Evolutionary conservation across 2,329 filamentous ascomycete species (phyloP).

Genomic region (Pseudogymnoascus sp.): DNA sequence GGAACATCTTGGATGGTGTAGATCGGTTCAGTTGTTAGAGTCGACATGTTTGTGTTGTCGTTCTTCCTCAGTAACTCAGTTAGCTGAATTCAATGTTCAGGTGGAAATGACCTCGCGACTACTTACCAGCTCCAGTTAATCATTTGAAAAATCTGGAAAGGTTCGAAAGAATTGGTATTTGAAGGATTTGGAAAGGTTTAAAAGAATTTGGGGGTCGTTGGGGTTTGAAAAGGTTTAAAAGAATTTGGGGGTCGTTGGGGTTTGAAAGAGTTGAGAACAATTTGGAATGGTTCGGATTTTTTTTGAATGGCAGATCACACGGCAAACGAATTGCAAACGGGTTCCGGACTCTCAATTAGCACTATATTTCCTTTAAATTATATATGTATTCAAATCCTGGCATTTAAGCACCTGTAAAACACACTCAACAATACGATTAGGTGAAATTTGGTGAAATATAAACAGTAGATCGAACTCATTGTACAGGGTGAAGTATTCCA

Average conservation of each 20-base stretch:
- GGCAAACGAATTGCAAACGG: not conserved
- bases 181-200: not conserved
- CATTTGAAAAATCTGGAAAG: not conserved
- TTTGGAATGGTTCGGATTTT: not conserved
- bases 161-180: not conserved
- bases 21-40: not conserved
- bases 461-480: not conserved
- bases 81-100: not conserved
- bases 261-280: not conserved
- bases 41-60: not conserved
- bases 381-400: not conserved
- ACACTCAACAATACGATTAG: not conserved
- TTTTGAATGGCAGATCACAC: not conserved
- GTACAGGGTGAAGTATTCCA: not conserved
- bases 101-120: not conserved
- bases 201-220: not conserved
- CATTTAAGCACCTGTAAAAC: not conserved
- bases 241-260: not conserved
- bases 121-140: not conserved
- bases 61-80: not conserved
- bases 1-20: not conserved
- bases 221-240: not conserved
- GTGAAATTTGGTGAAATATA: not conserved
- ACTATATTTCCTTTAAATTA: not conserved
- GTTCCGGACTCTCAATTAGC: not conserved